These are phyloP conservation scores for Xerocomellus dryophilus DNA, from an alignment of 768 basidiomycete species.

Conservation along the genomic window DNA sequence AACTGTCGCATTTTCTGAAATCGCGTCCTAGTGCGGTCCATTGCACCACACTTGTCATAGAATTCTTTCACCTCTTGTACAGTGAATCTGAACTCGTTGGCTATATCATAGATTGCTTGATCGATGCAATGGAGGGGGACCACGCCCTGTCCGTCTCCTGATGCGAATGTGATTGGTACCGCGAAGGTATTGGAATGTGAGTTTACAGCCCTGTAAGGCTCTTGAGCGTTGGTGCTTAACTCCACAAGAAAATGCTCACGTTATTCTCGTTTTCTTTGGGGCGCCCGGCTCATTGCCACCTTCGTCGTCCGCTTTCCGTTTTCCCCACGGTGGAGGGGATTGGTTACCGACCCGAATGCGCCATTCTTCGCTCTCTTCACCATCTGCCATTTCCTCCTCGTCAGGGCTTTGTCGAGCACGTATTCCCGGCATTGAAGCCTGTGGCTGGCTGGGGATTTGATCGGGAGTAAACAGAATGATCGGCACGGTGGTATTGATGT, in stretches of 20 bases:
- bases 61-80: constrained; percentile 75
- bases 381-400: constrained; percentile 68
- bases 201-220: constrained; percentile 1
- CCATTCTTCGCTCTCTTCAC: constrained; percentile 60
- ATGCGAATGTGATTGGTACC: constrained; percentile 1
- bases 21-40: constrained; percentile 58
- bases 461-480: constrained; percentile 29
- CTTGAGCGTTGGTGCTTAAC: neutral
- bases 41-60: constrained; percentile 71
- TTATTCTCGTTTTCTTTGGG: constrained; percentile 44
- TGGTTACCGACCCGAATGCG: constrained; percentile 58
- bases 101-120: constrained; percentile 62
- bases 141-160: constrained; percentile 6
- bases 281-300: constrained; percentile 21
- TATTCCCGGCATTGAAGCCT: constrained; percentile 23
- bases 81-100: constrained; percentile 66
- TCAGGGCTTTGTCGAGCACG: constrained; percentile 44
- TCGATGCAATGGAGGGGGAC: constrained; percentile 59
- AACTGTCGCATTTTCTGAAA: constrained; percentile 67
- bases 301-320: constrained; percentile 49
- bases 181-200: neutral
- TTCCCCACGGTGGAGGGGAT: constrained; percentile 68
- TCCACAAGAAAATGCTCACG: constrained; percentile 32
- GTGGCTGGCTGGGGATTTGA: constrained; percentile 24
- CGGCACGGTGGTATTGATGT: constrained; percentile 10